Evolutionary conservation across 2,329 filamentous ascomycete genomes (phyloP), one percentile per base, ranked within the genome.

Genomic region (Paecilomyces dactylethromorphus): DNA sequence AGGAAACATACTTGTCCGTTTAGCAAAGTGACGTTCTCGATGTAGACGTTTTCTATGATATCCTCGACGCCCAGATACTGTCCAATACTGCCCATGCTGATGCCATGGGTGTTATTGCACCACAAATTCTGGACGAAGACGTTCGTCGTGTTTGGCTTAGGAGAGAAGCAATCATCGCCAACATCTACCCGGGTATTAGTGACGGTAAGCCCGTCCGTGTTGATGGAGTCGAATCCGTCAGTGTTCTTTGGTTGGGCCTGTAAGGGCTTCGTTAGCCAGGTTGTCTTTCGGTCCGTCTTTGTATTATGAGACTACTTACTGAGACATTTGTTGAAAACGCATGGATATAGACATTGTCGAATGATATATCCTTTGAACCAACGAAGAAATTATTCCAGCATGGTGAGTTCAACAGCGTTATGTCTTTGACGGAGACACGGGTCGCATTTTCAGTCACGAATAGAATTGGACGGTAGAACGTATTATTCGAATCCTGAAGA

Each of bases 81-180:
- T 22, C 87, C 87, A 0, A 90, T 76, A 0, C 85, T 88, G 7
- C 88, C 88, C n/a, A 90, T 86, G 10, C 83, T 86, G 63, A 90
- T 89, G 26, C 86, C 86, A 63, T 88, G 86, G 4, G 83, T 86
- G 33, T 84, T 84, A 64, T 84, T 85, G 71, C 86, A 88, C 55
- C 74, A 71, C 3, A 88, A 72, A 60, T 84, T 83, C 67, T 88
- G 84, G 4, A 88, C 80, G 1, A 88, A 69, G 12, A 88, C 83
- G 62, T 88, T 81, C 51, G 86, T 89, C 65, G 82, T 86, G 70
- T 90, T 90, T 18, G 87, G 87, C 72, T 90, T 90, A 80, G 90
- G 90, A 0, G 86, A 86, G 12, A 90, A 85, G 60, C 88, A 90
- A 68, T 91, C 83, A 77, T 22, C 1, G 29, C 52, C 22, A 62